Conservation (phyloP, 257 asterid genomes). For the Thymus mandschuricus region DNA sequence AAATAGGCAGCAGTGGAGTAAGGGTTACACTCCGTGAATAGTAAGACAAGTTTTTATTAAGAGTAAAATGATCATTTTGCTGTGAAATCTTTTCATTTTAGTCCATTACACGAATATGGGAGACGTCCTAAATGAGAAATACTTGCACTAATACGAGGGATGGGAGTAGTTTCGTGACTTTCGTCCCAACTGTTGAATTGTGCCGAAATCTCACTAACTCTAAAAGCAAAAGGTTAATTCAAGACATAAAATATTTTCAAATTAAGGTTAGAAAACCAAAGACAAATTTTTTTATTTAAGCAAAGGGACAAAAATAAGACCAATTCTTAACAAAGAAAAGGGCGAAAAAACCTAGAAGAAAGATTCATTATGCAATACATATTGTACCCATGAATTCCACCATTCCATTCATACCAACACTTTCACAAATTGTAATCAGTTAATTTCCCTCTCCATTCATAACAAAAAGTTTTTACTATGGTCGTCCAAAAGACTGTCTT, state of each 20-base stretch:
- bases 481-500: constrained; percentile 59
- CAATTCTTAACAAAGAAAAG: constrained; percentile 1
- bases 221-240: constrained; percentile 20
- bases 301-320: constrained; percentile 7
- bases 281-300: constrained; percentile 3
- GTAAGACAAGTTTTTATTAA: too few species aligned
- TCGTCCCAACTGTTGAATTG: not conserved
- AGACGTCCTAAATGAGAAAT: too few species aligned
- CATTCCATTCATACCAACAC: not conserved
- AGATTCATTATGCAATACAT: constrained; percentile 8
- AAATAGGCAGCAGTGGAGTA: too few species aligned
- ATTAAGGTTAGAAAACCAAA: constrained; percentile 13
- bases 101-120: too few species aligned
- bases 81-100: too few species aligned
- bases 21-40: too few species aligned
- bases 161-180: not conserved
- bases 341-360: constrained; percentile 49
- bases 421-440: not conserved
- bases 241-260: not conserved
- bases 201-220: constrained; percentile 1
- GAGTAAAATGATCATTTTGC: too few species aligned
- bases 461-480: constrained; percentile 23
- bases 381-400: not conserved
- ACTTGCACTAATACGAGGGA: too few species aligned
- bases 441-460: not conserved